These are phyloP conservation scores for Heterobasidion parviporum DNA, from an alignment of 1,284 basidiomycete genomes.

Conservation along the genomic window DNA sequence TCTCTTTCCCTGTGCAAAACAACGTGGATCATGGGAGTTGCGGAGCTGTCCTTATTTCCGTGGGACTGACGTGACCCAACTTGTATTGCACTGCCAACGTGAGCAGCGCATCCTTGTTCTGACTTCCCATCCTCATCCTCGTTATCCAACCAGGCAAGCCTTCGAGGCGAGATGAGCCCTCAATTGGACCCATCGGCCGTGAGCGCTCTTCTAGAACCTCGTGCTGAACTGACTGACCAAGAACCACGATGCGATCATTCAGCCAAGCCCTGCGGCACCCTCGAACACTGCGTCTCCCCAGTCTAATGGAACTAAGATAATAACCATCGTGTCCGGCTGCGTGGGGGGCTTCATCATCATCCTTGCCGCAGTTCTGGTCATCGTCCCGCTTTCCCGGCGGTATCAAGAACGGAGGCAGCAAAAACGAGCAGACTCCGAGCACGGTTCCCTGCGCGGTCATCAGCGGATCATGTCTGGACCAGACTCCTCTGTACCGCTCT, in stretches of 20 bases:
- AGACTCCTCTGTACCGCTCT: conserved; percentile 10
- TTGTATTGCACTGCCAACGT: neutral
- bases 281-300: neutral
- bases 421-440: neutral
- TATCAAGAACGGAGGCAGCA: conserved; percentile 1
- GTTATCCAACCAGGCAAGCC: neutral
- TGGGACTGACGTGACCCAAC: neutral
- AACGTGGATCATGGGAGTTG: neutral
- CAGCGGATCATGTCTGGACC: conserved; percentile 5
- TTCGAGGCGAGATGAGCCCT: neutral
- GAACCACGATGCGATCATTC: neutral
- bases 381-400: conserved; percentile 8
- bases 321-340: conserved; percentile 7
- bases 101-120: neutral
- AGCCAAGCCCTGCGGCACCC: neutral
- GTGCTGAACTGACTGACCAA: neutral
- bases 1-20: neutral
- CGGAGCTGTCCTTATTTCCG: neutral
- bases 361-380: conserved; percentile 6
- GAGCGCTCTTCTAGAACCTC: neutral
- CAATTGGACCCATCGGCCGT: neutral
- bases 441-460: conserved; percentile 3
- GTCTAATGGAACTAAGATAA: conserved; percentile 4
- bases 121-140: neutral
- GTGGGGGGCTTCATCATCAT: conserved; percentile 8